phyloP scores from a whole-genome alignment of 1,284 basidiomycete genomes.

The Phlebopus sp. region DNA sequence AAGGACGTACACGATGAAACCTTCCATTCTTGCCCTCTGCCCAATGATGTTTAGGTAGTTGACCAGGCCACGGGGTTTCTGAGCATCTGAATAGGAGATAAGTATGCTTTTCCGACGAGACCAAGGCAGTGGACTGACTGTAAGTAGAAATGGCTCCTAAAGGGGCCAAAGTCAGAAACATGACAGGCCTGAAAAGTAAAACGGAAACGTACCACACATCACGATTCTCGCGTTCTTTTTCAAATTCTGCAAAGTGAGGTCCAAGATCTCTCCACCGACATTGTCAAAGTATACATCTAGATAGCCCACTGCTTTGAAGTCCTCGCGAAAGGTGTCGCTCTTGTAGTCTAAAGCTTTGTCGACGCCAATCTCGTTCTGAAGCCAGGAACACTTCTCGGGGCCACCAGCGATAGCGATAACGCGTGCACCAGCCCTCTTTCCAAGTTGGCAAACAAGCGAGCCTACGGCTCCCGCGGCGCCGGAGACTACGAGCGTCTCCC shows the following conservation, averaged over 20 bases:
- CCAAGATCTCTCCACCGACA: slow-evolving; percentile 82
- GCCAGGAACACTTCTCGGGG: slow-evolving; percentile 79
- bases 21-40: slow-evolving; percentile 75
- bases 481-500: slow-evolving; percentile 82
- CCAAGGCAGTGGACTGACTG: slow-evolving; percentile 43
- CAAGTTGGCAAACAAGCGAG: slow-evolving; percentile 73
- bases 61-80: slow-evolving; percentile 56
- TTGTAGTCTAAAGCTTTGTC: slow-evolving; percentile 90
- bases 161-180: slow-evolving; percentile 8
- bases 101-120: neutral
- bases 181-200: neutral
- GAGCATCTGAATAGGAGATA: slow-evolving; percentile 40
- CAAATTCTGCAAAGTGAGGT: slow-evolving; percentile 70
- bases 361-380: slow-evolving; percentile 77
- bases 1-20: slow-evolving; percentile 72
- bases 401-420: slow-evolving; percentile 78
- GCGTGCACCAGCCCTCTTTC: slow-evolving; percentile 68
- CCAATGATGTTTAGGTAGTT: slow-evolving; percentile 68
- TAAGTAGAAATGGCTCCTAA: slow-evolving; percentile 78
- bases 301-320: slow-evolving; percentile 65
- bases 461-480: slow-evolving; percentile 90
- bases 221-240: slow-evolving; percentile 77
- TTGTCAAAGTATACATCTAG: slow-evolving; percentile 87
- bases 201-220: slow-evolving; percentile 58
- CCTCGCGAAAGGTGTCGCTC: slow-evolving; percentile 62